These are phyloP conservation scores for Penicillium taxi DNA, from an alignment of 495 filamentous ascomycete species.

Conservation along the genomic window DNA sequence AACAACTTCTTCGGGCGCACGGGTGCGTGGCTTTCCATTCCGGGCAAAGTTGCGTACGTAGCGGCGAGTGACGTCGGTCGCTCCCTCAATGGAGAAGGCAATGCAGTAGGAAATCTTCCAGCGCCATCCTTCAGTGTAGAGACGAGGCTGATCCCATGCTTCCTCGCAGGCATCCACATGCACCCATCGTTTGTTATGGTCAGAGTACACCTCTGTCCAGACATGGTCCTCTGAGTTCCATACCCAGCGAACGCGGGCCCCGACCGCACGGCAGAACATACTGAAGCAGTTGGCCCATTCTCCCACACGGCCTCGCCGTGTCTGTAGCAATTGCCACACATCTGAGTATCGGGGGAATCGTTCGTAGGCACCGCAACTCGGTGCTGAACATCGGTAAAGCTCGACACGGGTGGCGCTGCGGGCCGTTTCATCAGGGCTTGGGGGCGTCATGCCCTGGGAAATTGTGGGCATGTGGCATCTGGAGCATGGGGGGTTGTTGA, in stretches of 20 bases:
- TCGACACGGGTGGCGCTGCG: constrained; percentile 81
- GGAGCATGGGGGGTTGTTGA: constrained; percentile 87
- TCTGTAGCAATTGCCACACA: constrained; percentile 87
- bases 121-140: constrained; percentile 92
- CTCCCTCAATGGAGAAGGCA: constrained; percentile 92
- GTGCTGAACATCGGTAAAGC: constrained; percentile 72
- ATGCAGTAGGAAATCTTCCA: constrained; percentile 95
- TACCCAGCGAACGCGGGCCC: constrained; percentile 88
- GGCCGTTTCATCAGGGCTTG: constrained; percentile 80
- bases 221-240: constrained; percentile 98
- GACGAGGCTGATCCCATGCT: constrained; percentile 85
- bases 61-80: constrained; percentile 88
- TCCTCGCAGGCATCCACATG: constrained; percentile 95
- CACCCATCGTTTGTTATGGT: constrained; percentile 90
- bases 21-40: constrained; percentile 62
- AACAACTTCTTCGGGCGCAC: constrained; percentile 79
- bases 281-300: constrained; percentile 99
- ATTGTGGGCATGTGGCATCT: constrained; percentile 76
- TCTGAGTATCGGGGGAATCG: constrained; percentile 93
- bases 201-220: constrained; percentile 96
- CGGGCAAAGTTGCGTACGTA: constrained; percentile 80
- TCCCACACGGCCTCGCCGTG: constrained; percentile 72
- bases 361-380: constrained; percentile 65
- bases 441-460: constrained; percentile 69
- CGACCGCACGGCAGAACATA: constrained; percentile 93